Base-by-base conservation (phyloP, 805 yeast species). In the Candida koratica region DNA sequence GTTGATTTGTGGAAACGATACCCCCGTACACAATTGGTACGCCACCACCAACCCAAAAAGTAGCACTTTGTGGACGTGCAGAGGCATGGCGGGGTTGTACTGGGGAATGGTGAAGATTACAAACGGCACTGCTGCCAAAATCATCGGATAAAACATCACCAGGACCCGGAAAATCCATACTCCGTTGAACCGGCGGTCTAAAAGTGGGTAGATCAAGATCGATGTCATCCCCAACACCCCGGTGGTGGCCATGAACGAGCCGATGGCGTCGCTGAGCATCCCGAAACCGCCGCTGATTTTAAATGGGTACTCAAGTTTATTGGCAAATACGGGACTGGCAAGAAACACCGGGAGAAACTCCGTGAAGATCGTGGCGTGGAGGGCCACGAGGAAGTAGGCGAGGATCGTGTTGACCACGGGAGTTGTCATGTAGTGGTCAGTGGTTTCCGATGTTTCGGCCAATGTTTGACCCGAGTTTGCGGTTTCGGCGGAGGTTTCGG, bases 201-300 rank as follows among this genome's bases (percentile, higher is more conserved):
- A 41, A 33, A 42, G 42, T 1, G 68, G 68, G 42, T 58, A 61
- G 2, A 59, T 37, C 32, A 76, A 38, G 25, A 77, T 69, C 28
- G 71, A 54, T 12, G 59, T 15, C 48, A 58, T 53, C 3, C 67
- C 67, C 44, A 55, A 45, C 14, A 60, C 39, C 1, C 68, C 68
- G 2, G 68, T 60, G n/a, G 55, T 47, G 3, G 64, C 58, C 30
- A 61, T 52, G 12, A 61, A 48, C 5, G 52, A 54, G 16, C 65
- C 67, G 31, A 60, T 61, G 26, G 43, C 44, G 15, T 48, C 41
- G n/a, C 54, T 36, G 28, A 51, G 53, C 36, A 48, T 42, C 12
- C 65, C 66, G 37, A 60, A 56, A 0, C 68, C 66, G 9, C 68
- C 68, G 6, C 35, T 51, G 17, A 61, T 58, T n/a, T 37, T 43